Evolutionary conservation across 306 rosid species (phyloP), one percentile per base, ranked within the genome.

Genomic region (Coriaria nepalensis): DNA sequence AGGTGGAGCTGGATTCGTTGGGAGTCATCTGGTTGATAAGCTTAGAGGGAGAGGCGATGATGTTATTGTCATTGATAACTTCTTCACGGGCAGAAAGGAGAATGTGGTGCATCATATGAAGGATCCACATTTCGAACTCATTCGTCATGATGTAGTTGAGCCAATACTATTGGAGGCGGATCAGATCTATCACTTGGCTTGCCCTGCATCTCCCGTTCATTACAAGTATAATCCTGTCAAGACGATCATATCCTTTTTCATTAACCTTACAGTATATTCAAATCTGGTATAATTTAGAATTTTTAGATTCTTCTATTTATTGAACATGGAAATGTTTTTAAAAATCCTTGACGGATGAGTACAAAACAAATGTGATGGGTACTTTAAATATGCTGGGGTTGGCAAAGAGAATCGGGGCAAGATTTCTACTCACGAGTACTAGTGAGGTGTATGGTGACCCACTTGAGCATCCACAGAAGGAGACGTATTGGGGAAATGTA

Each of bases 401-500:
- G 64, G 96, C 96, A 1, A 87, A 87, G 87, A 65, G 96, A 58
- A 83, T 87, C 50, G 96, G 94, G 38, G 96, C 96, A 0, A 70
- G 85, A 72, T 87, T 87, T 71, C 64, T 87, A 65, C 82, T 87
- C 5, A 87, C 96, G 0, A 87, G 96, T 57, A 87, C 96, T 1
- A 87, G 96, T 67, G 96, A 87, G 82, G 96, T 87, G n/a, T 83
- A 87, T 39, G 96, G 96, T 2, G 96, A 87, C 64, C 96, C 96
- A 0, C 65, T 87, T 51, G 87, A 87, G 79, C 96, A 87, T 78
- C 96, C 96, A n/a, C 96, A 87, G 76, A 87, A 80, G 62, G 96
- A 87, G 68, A 87, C 94, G n/a, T 87, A 83, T 40, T 87, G 96
- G 96, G 96, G 96, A 50, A 87, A 87, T 78, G 96, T 87, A 9